Conservation (phyloP, 1,284 basidiomycete species). For the Leccinum subrobustum region DNA sequence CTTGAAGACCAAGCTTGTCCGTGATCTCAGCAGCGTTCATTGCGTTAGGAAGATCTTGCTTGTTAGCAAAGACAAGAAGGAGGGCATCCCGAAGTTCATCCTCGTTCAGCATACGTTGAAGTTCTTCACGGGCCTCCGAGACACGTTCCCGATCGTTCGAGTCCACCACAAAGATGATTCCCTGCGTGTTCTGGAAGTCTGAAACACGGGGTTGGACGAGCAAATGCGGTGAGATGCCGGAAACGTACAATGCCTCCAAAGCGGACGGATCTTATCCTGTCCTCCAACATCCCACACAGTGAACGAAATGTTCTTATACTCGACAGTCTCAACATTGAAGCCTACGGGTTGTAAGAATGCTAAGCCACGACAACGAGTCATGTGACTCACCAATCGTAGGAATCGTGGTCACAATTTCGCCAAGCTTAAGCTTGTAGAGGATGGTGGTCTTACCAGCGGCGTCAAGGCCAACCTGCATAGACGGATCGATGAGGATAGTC, state of each 20-base stretch:
- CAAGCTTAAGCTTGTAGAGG: conserved; percentile 97
- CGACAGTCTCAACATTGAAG: conserved; percentile 97
- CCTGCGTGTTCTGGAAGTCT: conserved; percentile 99
- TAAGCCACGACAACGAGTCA: conserved; percentile 11
- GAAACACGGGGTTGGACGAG: conserved; percentile 16
- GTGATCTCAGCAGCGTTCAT: conserved; percentile 99
- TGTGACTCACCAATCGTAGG: conserved; percentile 89
- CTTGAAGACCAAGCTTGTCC: conserved; percentile 98
- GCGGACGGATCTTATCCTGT: conserved; percentile 83
- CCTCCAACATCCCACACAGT: conserved; percentile 91
- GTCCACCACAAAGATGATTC: conserved; percentile 99
- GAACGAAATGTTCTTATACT: conserved; percentile 92
- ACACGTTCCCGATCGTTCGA: conserved; percentile 99
- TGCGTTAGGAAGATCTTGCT: conserved; percentile 98
- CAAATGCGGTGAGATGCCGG: conserved; percentile 24
- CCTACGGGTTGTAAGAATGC: conserved; percentile 51
- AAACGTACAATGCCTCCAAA: conserved; percentile 97
- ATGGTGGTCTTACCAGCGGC: conserved; percentile 99
- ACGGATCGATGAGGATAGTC: conserved; percentile 3
- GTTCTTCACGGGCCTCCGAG: conserved; percentile 97
- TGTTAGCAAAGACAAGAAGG: conserved; percentile 98
- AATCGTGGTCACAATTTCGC: conserved; percentile 99
- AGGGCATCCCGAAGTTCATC: conserved; percentile 99
- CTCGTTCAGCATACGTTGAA: conserved; percentile 99
- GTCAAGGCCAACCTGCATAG: conserved; percentile 85